Evolutionary conservation across 306 rosid species (phyloP).

Genomic region (cucumber (Cucumis sativus)): Cucumber_9930_V3 NC_026656.2:2381001-2381500

Average conservation of each 20-base stretch:
- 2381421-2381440: not conserved
- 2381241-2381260: slow-evolving; percentile 48
- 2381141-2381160: not conserved
- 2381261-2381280: slow-evolving; percentile 45
- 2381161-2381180: not conserved
- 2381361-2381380: not conserved
- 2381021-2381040: not conserved
- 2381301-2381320: not conserved
- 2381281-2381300: slow-evolving; percentile 65
- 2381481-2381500: slow-evolving; percentile 75
- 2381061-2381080: not conserved
- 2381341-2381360: not conserved
- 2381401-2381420: not conserved
- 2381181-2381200: no score
- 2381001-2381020: not conserved
- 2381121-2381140: not conserved
- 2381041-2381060: not conserved
- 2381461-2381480: slow-evolving; percentile 84
- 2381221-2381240: not conserved
- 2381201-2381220: not conserved
- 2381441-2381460: slow-evolving; percentile 83
- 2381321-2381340: not conserved
- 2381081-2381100: not conserved
- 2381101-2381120: not conserved
- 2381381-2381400: not conserved